Evolutionary conservation across 345 rosid genomes (phyloP), one percentile per base, ranked within the genome.

Genomic region (Eucalyptus viminalis): DNA sequence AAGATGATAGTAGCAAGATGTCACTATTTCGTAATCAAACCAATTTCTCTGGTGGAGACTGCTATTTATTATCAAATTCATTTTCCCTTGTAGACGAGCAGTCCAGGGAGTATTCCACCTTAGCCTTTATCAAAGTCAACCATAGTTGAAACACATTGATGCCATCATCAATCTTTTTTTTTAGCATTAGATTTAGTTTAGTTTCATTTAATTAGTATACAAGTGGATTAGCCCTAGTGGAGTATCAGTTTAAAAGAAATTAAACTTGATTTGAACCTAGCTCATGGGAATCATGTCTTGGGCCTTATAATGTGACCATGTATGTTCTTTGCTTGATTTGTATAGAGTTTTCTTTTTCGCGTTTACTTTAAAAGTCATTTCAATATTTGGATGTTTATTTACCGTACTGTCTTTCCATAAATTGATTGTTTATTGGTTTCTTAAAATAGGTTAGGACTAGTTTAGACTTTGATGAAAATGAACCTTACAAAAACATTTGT

Each of bases 291-390:
- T 56, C 29, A 10, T 56, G 13, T 22, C 29, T 56, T 56, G 62
- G 62, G 29, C 6, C 62, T 24, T 56, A 56, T 24, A 9, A 56
- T 1, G 6, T 24, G 6, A 24, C 12, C 29, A 56, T 56, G 12
- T 56, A 24, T 22, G 5, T 56, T 56, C 29, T 24, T 1, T 24
- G 13, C 27, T 4, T 1, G 6, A 56, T 5, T 56, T 56, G 29
- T 56, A 2, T 4, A 11, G 13, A 56, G 6, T 56, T 24, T 56
- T 56, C 13, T 56, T 56, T 4, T 24, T 56, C 0, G 6, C 6
- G 1, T 56, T 56, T 56, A 56, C 29, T 56, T 56, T 56, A 24
- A 56, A 56, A 0, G 62, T 9, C 62, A 22, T 56, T 56, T 0
- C 29, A 56, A 56, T 56, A 56, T 2, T 4, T 9, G 12, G 62